A percentile compares a stretch with the other conserved stretches of the same genome.
These are phyloP conservation scores for Linanthus parryae DNA, from an alignment of 148 eudicot species.

Conservation along the genomic window DNA sequence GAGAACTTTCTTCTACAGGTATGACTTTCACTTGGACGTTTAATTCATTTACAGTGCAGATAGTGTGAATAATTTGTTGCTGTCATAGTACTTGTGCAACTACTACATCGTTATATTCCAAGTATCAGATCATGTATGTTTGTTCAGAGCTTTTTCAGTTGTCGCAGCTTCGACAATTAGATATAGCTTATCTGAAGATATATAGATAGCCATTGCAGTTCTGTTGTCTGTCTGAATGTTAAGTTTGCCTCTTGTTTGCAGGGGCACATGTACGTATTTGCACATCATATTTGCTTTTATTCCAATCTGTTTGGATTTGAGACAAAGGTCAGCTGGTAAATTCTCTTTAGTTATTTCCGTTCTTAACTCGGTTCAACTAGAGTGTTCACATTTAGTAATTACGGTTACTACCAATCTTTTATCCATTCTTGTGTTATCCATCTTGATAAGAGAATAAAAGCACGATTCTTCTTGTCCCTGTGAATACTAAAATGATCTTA, in stretches of 20 bases:
- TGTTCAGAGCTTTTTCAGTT: no score
- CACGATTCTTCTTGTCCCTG: no score
- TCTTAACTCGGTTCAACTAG: no score
- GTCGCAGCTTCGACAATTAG: no score
- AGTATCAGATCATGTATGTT: neutral
- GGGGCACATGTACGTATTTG: slow-evolving; percentile 99
- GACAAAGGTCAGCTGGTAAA: slow-evolving; percentile 60
- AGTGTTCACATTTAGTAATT: no score
- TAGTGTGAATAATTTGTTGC: neutral
- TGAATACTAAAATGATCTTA: no score
- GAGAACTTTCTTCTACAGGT: slow-evolving; percentile 98
- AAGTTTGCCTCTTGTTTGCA: slow-evolving; percentile 39
- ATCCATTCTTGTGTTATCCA: no score
- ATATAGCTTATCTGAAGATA: no score
- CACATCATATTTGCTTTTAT: slow-evolving; percentile 79
- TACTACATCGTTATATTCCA: neutral
- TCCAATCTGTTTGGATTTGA: slow-evolving; percentile 97
- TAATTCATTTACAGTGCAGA: slow-evolving; percentile 5
- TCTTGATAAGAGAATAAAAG: no score
- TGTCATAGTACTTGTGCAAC: neutral
- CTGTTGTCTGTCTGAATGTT: slow-evolving; percentile 5
- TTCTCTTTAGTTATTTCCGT: slow-evolving; percentile 7
- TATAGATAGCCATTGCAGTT: no score
- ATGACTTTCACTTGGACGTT: neutral
- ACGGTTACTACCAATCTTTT: neutral